These are phyloP conservation scores for Areca catechu DNA, from an alignment of 176 grass and related monocot species.

Conservation along the genomic window DNA sequence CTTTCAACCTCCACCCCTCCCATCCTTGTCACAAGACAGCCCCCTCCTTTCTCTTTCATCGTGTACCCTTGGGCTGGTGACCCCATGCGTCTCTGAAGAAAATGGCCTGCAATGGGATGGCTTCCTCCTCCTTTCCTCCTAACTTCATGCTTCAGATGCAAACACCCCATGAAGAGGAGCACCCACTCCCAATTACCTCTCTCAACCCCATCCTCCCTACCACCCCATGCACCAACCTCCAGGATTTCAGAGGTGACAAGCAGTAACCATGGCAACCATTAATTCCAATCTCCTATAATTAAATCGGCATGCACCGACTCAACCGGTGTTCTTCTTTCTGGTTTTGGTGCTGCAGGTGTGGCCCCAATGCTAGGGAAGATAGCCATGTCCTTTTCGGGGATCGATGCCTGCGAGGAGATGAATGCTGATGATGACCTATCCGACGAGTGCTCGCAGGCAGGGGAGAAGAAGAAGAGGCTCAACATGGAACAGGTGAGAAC, in stretches of 20 bases:
- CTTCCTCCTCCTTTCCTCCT: slow-evolving; percentile 6
- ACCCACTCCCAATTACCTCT: background rate
- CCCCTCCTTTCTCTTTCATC: background rate
- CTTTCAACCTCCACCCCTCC: background rate
- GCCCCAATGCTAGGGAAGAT: slow-evolving; percentile 3
- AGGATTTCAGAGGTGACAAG: background rate
- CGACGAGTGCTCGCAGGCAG: background rate
- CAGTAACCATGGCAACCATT: background rate
- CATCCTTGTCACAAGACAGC: background rate
- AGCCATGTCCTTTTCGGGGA: background rate
- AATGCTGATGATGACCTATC: slow-evolving; percentile 2
- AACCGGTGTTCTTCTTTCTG: background rate
- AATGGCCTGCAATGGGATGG: slow-evolving; percentile 18
- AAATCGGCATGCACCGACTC: no score
- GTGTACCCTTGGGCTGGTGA: background rate
- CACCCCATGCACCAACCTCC: background rate
- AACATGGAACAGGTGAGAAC: slow-evolving; percentile 14
- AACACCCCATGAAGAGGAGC: background rate
- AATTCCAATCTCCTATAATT: background rate
- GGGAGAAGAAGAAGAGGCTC: slow-evolving; percentile 21
- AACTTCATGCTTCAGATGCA: slow-evolving; percentile 13
- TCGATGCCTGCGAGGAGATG: background rate
- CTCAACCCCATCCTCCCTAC: background rate
- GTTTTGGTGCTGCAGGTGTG: background rate
- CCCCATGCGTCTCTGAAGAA: background rate